phyloP scores from a whole-genome alignment of 768 basidiomycete species.

The Russula foetens region DNA sequence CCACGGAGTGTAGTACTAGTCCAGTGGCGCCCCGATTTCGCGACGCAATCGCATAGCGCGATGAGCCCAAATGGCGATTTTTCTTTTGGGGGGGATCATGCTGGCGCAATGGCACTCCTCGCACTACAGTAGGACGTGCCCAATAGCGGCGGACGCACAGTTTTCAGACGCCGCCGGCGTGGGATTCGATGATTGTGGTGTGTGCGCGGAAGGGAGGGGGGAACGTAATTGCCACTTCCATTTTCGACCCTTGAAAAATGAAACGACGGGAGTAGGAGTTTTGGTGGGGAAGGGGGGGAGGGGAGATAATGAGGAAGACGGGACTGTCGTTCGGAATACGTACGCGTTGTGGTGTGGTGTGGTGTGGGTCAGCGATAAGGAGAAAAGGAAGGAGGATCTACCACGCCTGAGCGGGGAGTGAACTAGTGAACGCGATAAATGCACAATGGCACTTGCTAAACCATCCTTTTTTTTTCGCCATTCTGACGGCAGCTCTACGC shows the following conservation, averaged over 20 bases:
- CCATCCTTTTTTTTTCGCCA: not conserved
- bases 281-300: not conserved
- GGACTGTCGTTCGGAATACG: not conserved
- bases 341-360: not conserved
- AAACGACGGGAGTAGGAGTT: not conserved
- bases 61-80: not conserved
- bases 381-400: too few species aligned
- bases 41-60: not conserved
- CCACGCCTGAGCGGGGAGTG: not conserved
- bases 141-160: too few species aligned
- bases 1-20: too few species aligned
- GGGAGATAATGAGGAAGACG: conserved; percentile 5
- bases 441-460: not conserved
- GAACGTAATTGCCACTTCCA: not conserved
- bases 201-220: not conserved
- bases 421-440: not conserved
- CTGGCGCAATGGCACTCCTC: not conserved
- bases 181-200: not conserved
- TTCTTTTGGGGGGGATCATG: not conserved
- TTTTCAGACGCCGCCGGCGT: too few species aligned
- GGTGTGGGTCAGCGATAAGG: too few species aligned
- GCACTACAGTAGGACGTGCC: too few species aligned
- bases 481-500: not conserved
- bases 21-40: not conserved
- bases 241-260: not conserved